Base-by-base conservation (phyloP, 495 filamentous ascomycete species). In the Talaromyces borbonicus region DNA sequence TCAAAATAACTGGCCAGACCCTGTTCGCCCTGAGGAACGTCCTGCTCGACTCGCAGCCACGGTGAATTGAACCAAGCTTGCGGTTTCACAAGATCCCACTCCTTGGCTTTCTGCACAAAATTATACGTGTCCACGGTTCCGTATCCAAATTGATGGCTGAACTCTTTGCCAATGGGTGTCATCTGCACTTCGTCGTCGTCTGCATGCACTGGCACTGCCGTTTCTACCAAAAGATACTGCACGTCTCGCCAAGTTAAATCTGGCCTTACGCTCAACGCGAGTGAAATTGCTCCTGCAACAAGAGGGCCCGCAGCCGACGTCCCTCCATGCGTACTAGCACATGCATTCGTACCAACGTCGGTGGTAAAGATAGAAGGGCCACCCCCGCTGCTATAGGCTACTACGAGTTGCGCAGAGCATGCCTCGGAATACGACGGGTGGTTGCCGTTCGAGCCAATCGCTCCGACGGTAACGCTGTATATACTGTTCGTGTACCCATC, bases 401-500 rank as follows among this genome's bases (percentile, higher is more conserved):
- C 92, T 16, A 95, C 87, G 47, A 98, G 69, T 58, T 94, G 85
- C 7, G 92, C 92, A 0, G 90, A 95, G 68, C 92, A 98, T 46
- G 86, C 80, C 64, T 98, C 92, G 2, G 90, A 95, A 62, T 98
- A 98, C 52, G 84, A 85, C 1, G 90, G 88, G 59, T 97, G 90
- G 4, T 72, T 61, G 11, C 89, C 89, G 54, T 85, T 79, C 37
- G 86, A 69, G 58, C 95, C 90, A 56, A 98, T 83, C 24, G 90
- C 92, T 15, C 93, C 92, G 24, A 97, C 89, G 1, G 90, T 95
- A 54, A 98, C 88, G 57, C 87, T 95, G 73, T 97, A 98, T 47
- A 98, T 98, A 57, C 88, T 95, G 67, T 98, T 98, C 52, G 93
- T 97, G 62, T 98, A 98, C 8, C 92, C 92, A 58, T 98, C 92